Evolutionary conservation across 164 flowering plant species (phyloP).

Genomic region (Dillenia turbinata): DNA sequence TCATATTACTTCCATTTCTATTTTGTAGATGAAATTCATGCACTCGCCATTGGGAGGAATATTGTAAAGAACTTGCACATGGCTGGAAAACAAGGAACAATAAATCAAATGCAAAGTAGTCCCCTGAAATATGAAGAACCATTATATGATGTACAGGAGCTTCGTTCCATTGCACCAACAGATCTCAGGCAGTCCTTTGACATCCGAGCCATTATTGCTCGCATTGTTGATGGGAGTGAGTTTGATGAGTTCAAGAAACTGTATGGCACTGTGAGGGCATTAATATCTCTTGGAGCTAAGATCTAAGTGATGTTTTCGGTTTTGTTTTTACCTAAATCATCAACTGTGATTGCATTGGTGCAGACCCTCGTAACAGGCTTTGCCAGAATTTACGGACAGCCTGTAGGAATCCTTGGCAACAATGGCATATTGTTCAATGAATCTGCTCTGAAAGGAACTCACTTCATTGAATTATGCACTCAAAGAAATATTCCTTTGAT

Average conservation of each 20-base stretch:
- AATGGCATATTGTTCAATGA: conserved; percentile 92
- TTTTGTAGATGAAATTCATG: conserved; percentile 86
- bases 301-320: neutral
- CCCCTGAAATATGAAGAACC: conserved; percentile 63
- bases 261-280: conserved; percentile 93
- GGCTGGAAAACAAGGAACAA: conserved; percentile 57
- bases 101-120: conserved; percentile 17
- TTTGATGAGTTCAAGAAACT: conserved; percentile 98
- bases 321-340: neutral
- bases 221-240: conserved; percentile 93
- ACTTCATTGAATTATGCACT: conserved; percentile 88
- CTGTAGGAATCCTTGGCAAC: conserved; percentile 95
- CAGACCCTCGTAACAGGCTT: conserved; percentile 99
- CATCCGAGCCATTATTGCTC: conserved; percentile 84
- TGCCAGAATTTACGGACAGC: conserved; percentile 80
- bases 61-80: conserved; percentile 84
- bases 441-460: conserved; percentile 97
- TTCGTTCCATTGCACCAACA: conserved; percentile 78
- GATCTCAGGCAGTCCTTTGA: conserved; percentile 92
- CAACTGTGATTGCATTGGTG: conserved; percentile 15
- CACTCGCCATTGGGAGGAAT: conserved; percentile 84
- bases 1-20: neutral
- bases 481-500: conserved; percentile 94
- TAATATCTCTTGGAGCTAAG: conserved; percentile 9
- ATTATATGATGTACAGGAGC: conserved; percentile 78